Percentiles rank a stretch among this genome's conserved stretches.
These are phyloP conservation scores for Elymus sibiricus DNA, from an alignment of 176 grass and related monocot genomes.

Conservation along the genomic window DNA sequence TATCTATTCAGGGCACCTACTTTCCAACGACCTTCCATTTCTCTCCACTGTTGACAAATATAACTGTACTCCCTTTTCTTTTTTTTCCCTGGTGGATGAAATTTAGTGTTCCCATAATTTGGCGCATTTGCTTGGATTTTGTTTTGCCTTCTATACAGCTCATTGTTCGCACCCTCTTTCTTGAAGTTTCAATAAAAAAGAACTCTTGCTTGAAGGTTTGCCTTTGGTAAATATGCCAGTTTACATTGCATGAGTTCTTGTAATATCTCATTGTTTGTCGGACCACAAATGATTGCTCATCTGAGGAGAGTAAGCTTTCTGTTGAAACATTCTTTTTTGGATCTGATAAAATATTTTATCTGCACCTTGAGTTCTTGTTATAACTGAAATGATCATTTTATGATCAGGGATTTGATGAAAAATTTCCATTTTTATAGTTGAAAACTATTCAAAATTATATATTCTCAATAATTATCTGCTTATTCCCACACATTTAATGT, in stretches of 20 bases:
- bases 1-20: not conserved
- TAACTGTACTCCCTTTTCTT: not conserved
- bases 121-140: not conserved
- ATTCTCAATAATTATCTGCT: slow-evolving; percentile 5
- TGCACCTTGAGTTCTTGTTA: not conserved
- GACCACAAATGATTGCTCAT: slow-evolving; percentile 1
- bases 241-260: not conserved
- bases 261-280: not conserved
- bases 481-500: not conserved
- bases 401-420: not conserved
- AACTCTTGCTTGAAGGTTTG: slow-evolving; percentile 2
- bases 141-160: not conserved
- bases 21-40: not conserved
- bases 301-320: slow-evolving; percentile 14
- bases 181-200: too few species aligned
- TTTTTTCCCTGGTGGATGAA: not conserved
- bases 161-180: not conserved
- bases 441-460: not conserved
- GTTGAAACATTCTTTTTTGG: slow-evolving; percentile 2
- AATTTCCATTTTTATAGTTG: too few species aligned
- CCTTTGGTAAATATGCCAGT: not conserved
- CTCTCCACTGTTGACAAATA: not conserved
- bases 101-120: not conserved
- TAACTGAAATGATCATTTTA: not conserved
- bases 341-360: slow-evolving; percentile 17